Base-by-base conservation (phyloP, 345 rosid species). In the Eucalyptus marginata region DNA sequence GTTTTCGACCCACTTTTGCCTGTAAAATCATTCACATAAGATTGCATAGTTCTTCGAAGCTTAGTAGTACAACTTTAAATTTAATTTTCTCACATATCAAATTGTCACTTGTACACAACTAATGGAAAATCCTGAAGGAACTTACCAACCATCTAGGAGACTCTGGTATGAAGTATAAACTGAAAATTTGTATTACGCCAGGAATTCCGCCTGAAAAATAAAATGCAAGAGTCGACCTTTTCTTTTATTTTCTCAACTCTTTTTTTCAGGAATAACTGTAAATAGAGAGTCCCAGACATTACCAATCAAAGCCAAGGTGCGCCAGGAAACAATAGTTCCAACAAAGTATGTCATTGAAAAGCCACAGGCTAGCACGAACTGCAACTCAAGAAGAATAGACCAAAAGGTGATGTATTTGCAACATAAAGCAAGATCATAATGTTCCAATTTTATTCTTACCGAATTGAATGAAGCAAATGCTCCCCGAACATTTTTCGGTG, bases 71-170 rank as follows among this genome's bases (percentile, higher is more conserved):
- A 51, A 24, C 12, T 31, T 68, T 31, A 1, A 62, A 50, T 66
- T 36, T 22, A 36, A 33, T 51, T 59, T 50, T 86, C 40, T 25
- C 86, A 85, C 24, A 8, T 85, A 47, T 46, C 86, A 85, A 29
- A 44, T 85, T 46, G 51, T 85, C 54, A 29, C 36, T 49, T 49
- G 20, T 85, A 27, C 86, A 71, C 58, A 86, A 47, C 90, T 13
- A 22, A 47, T 36, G 47, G 15, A 51, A 40, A 68, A 50, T 49
- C 51, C 7, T 33, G 44, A 64, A 33, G 64, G 47, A 54, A 87
- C 91, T 89, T 54, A 92, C 93, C 89, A 92, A 86, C 92, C 92
- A 92, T 66, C 93, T 92, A 29, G 93, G 93, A 86, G 93, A 92
- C 91, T 92, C 93, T 2, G 92, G 88, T 27, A 91, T 86, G 86